Conservation (phyloP, 2,329 filamentous ascomycete species). For the Fusarium pilosicola region DNA sequence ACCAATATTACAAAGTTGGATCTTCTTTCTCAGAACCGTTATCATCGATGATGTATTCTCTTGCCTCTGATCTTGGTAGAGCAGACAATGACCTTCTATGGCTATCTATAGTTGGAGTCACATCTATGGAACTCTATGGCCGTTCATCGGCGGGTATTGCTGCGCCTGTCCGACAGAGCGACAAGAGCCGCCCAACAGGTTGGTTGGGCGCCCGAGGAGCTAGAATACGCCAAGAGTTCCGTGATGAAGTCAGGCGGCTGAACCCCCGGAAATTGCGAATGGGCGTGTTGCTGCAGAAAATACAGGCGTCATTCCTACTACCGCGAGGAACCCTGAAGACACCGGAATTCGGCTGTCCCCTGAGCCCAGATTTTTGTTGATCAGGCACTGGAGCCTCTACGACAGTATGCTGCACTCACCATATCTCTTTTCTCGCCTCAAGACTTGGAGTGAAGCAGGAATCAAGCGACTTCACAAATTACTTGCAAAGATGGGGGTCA, state of each 20-base stretch:
- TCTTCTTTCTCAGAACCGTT: conserved; percentile 95
- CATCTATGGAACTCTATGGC: conserved; percentile 92
- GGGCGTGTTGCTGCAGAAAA: conserved; percentile 72
- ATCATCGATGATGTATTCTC: conserved; percentile 91
- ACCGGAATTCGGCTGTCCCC: conserved; percentile 91
- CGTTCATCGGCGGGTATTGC: conserved; percentile 84
- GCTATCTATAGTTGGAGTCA: conserved; percentile 93
- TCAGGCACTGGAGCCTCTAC: conserved; percentile 96
- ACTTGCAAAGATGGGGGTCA: conserved; percentile 97
- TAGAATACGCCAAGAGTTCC: conserved; percentile 83
- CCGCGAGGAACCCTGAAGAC: conserved; percentile 88
- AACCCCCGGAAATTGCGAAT: conserved; percentile 80
- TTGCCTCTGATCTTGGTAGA: conserved; percentile 92
- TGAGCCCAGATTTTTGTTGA: conserved; percentile 90
- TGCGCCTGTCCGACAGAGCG: conserved; percentile 65
- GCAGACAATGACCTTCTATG: conserved; percentile 97
- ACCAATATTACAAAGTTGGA: conserved; percentile 86
- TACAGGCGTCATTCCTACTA: conserved; percentile 87
- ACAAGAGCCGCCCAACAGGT: conserved; percentile 68
- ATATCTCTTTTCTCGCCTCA: conserved; percentile 89
- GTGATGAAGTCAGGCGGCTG: conserved; percentile 92
- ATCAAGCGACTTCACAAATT: conserved; percentile 91
- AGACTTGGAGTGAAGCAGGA: conserved; percentile 93
- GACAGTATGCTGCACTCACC: conserved; percentile 99
- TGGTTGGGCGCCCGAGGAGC: conserved; percentile 87